Evolutionary conservation across 805 yeast genomes (phyloP).

Genomic region (Yamadazyma endophytica): DNA sequence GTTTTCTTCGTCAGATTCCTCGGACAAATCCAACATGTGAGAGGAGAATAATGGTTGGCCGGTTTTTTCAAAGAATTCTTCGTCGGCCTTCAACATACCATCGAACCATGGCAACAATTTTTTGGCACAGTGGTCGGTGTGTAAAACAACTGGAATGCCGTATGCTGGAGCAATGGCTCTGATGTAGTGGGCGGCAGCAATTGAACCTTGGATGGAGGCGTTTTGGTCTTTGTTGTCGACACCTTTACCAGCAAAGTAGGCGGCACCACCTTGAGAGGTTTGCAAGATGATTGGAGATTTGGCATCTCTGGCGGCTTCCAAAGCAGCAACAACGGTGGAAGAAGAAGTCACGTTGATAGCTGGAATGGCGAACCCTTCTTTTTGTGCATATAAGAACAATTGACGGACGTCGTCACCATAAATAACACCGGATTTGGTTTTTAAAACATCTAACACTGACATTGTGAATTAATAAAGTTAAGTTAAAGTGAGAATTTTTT

Average conservation of each 20-base stretch:
- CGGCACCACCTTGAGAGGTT: slow-evolving; percentile 99
- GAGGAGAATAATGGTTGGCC: slow-evolving; percentile 98
- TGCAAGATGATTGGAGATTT: slow-evolving; percentile 93
- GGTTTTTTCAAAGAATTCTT: slow-evolving; percentile 77
- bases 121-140: slow-evolving; percentile 98
- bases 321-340: slow-evolving; percentile 70
- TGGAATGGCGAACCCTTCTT: slow-evolving; percentile 93
- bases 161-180: slow-evolving; percentile 94
- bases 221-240: slow-evolving; percentile 87
- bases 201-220: slow-evolving; percentile 91
- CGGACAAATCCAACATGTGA: slow-evolving; percentile 97
- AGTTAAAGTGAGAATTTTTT: slow-evolving; percentile 1
- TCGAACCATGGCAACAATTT: slow-evolving; percentile 98
- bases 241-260: slow-evolving; percentile 99
- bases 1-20: slow-evolving; percentile 95
- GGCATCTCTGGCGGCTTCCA: slow-evolving; percentile 47
- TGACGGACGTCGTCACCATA: slow-evolving; percentile 94
- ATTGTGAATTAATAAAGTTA: slow-evolving; percentile 19
- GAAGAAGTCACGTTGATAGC: slow-evolving; percentile 98
- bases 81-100: slow-evolving; percentile 96
- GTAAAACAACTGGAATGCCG: slow-evolving; percentile 94
- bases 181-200: slow-evolving; percentile 98
- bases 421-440: slow-evolving; percentile 95
- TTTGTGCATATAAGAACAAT: slow-evolving; percentile 89
- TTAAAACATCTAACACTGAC: slow-evolving; percentile 72